Percentiles rank a stretch among this genome's conserved stretches.
Conservation (phyloP, 2,329 filamentous ascomycete genomes). For the Xylariaceae sp. region DNA sequence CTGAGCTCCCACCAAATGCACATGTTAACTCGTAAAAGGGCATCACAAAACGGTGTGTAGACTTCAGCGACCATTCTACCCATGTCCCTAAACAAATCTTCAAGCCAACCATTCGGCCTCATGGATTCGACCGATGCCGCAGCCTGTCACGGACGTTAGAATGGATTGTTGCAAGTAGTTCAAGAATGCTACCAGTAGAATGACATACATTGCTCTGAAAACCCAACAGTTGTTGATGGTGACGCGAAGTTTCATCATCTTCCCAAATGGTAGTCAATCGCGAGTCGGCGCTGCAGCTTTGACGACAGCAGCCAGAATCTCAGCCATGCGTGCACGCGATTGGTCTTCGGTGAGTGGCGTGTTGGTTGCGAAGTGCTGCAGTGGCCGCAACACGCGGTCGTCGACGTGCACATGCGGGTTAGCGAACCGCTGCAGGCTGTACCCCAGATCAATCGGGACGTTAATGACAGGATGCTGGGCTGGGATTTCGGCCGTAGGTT, state of each 20-base stretch:
- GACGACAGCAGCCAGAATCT: slow-evolving; percentile 27
- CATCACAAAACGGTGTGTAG: background rate
- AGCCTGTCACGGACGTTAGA: too few relatives aligned
- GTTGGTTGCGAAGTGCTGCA: slow-evolving; percentile 24
- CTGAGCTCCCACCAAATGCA: background rate
- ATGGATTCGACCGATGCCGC: too few relatives aligned
- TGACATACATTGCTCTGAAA: background rate
- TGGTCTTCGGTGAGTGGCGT: slow-evolving; percentile 37
- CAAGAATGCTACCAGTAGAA: background rate
- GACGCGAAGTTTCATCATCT: background rate
- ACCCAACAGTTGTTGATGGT: background rate
- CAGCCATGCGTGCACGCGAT: slow-evolving; percentile 37
- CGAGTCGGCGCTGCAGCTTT: slow-evolving; percentile 9
- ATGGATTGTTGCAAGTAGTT: background rate
- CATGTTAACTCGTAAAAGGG: background rate
- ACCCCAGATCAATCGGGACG: slow-evolving; percentile 35
- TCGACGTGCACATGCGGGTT: slow-evolving; percentile 35
- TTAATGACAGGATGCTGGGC: slow-evolving; percentile 29
- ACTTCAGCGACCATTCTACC: too few relatives aligned
- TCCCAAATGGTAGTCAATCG: background rate
- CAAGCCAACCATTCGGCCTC: too few relatives aligned
- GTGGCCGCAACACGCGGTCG: slow-evolving; percentile 33
- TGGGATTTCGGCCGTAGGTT: slow-evolving; percentile 17
- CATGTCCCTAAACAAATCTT: too few relatives aligned
- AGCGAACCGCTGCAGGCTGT: slow-evolving; percentile 37